Conservation (phyloP, 2,329 filamentous ascomycete genomes). For the Aureobasidium sp. region DNA sequence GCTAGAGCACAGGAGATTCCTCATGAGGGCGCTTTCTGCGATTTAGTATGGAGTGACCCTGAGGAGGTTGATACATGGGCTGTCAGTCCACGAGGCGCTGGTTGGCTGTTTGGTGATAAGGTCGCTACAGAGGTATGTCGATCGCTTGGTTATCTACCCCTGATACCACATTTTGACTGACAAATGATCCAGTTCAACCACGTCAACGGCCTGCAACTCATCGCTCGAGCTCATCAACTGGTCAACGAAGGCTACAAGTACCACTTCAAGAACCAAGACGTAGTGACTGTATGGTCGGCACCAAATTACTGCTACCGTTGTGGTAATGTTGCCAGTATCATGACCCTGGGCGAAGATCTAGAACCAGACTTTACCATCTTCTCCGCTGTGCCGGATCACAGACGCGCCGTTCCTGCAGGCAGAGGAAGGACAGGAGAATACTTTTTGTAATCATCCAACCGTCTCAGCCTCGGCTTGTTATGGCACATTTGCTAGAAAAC, state of each 20-base stretch:
- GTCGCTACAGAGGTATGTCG: conserved; percentile 55
- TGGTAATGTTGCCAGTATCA: conserved; percentile 81
- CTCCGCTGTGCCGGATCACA: conserved; percentile 77
- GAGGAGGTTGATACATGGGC: conserved; percentile 78
- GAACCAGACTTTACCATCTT: conserved; percentile 91
- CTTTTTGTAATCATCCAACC: conserved; percentile 37
- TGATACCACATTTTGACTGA: conserved; percentile 4
- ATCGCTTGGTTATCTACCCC: neutral
- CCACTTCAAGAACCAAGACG: conserved; percentile 89
- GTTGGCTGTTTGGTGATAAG: conserved; percentile 62
- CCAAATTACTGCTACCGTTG: conserved; percentile 96
- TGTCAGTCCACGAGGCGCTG: conserved; percentile 57
- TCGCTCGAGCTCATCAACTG: conserved; percentile 65
- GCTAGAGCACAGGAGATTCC: conserved; percentile 98
- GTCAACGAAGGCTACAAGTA: conserved; percentile 81
- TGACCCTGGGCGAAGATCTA: conserved; percentile 78
- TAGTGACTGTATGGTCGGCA: conserved; percentile 80
- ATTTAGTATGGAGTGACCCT: conserved; percentile 94
- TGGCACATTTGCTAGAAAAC: neutral
- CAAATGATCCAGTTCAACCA: conserved; percentile 53
- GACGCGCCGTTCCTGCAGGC: conserved; percentile 67
- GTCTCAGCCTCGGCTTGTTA: neutral
- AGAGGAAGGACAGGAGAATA: conserved; percentile 43
- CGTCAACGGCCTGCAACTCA: conserved; percentile 63
- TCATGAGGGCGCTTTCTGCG: conserved; percentile 97